Conservation (phyloP, 2,329 filamentous ascomycete species). For the Hypoxylon sp. region DNA sequence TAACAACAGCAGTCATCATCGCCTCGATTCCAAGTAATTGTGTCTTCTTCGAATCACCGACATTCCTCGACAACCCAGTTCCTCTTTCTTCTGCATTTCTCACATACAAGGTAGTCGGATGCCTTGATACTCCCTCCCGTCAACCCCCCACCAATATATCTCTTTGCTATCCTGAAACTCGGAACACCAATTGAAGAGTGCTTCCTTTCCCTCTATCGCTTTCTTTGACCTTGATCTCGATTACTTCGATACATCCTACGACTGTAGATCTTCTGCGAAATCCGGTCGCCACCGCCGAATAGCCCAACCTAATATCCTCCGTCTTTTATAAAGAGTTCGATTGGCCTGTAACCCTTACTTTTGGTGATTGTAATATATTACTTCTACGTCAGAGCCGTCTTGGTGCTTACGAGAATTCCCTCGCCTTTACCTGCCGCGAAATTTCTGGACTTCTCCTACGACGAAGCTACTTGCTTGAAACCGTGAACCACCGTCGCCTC, state of each 20-base stretch:
- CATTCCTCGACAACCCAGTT: constrained; percentile 11
- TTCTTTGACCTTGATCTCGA: constrained; percentile 28
- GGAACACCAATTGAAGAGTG: constrained; percentile 34
- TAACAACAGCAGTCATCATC: constrained; percentile 15
- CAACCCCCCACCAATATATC: constrained; percentile 33
- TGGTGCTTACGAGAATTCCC: constrained; percentile 37
- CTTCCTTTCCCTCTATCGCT: constrained; percentile 32
- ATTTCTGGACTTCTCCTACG: constrained; percentile 15
- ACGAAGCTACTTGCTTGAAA: constrained; percentile 24
- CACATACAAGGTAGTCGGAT: constrained; percentile 5
- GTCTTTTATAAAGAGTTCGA: constrained; percentile 29
- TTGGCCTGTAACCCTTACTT: constrained; percentile 26
- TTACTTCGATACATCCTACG: constrained; percentile 35
- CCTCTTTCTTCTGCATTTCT: constrained; percentile 14
- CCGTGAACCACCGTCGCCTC: constrained; percentile 19
- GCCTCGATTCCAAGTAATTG: constrained; percentile 11
- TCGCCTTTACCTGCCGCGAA: constrained; percentile 26
- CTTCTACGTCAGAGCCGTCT: constrained; percentile 31
- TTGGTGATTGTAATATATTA: constrained; percentile 42
- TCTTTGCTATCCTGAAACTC: constrained; percentile 34
- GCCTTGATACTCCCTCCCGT: constrained; percentile 26
- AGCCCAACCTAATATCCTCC: constrained; percentile 30
- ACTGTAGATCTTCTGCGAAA: constrained; percentile 34
- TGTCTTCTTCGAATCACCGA: constrained; percentile 5
- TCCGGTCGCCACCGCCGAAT: constrained; percentile 35